Base-by-base conservation (phyloP, 371 early-diverging fungal genomes). In the Mucor racemosus region DNA sequence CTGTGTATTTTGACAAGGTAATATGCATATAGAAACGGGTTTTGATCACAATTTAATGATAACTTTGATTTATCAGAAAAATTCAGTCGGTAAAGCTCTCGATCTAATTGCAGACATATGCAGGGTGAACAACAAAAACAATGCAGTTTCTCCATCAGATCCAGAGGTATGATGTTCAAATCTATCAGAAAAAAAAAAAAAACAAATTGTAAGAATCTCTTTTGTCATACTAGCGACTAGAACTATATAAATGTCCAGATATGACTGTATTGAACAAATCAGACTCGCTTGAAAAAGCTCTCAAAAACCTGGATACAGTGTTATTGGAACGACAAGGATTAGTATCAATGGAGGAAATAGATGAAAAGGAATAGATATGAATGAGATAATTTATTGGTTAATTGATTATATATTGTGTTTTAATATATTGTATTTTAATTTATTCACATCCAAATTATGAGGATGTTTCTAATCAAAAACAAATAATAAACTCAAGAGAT, bases 1-100 rank as follows among this genome's bases (percentile, higher is more conserved):
- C 71, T 4, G 62, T 74, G 15, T 79, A 60, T 31, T 76, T 79
- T 59, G 76, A 79, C 60, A 79, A 76, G 65, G 74, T 76, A 74
- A 10, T 19, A 41, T 15, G 15, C 21, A 40, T 31, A 5, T 13
- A 1, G 3, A 17, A 46, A 5, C 5, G 8, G 21, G 15, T 0
- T 44, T 48, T 8, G 6, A 7, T 19, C 11, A 1, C 38, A 9
- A 9, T 48, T 19, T 48, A 21, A 48, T 0, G 3, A 26, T 26
- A 26, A 26, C 21, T 17, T 46, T 4, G 8, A 15, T 17, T 1
- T 5, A 44, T 34, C 64, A 76, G 76, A 58, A 61, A 62, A 62
- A 35, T 13, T 40, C 72, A 6, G 65, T 72, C 1, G 75, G 77
- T 3, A 72, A 60, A 44, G 44, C 58, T 6, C 46, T 77, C 7